Evolutionary conservation across 805 yeast genomes (phyloP).

Genomic region (Metschnikowia henanensis): DNA sequence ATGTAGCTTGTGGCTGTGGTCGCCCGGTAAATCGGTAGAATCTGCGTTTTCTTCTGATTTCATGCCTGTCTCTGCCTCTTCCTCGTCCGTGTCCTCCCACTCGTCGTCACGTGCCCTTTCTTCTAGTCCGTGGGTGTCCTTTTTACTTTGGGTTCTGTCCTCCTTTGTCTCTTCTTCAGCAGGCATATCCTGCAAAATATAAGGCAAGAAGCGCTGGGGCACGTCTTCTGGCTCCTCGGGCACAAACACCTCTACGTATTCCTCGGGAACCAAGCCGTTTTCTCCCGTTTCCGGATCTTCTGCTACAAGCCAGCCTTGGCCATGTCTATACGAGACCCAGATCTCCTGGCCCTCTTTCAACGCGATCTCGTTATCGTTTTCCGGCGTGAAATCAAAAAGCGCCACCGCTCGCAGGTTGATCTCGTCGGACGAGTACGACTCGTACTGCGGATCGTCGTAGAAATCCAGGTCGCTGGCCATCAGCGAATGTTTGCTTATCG

Average conservation of each 20-base stretch:
- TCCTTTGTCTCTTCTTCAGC: neutral
- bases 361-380: slow-evolving; percentile 88
- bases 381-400: slow-evolving; percentile 85
- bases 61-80: slow-evolving; percentile 3
- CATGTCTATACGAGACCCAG: slow-evolving; percentile 87
- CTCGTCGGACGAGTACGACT: slow-evolving; percentile 27
- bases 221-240: slow-evolving; percentile 30
- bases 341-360: slow-evolving; percentile 79
- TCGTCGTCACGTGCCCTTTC: slow-evolving; percentile 22
- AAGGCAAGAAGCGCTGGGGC: slow-evolving; percentile 52
- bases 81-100: slow-evolving; percentile 32
- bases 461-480: slow-evolving; percentile 11
- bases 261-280: slow-evolving; percentile 94
- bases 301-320: slow-evolving; percentile 99
- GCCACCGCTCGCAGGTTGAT: slow-evolving; percentile 71
- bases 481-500: slow-evolving; percentile 11
- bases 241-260: slow-evolving; percentile 65
- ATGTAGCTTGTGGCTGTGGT: neutral
- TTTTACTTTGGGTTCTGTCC: no score
- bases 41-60: no score
- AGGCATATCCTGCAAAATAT: slow-evolving; percentile 24
- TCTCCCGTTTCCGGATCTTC: slow-evolving; percentile 72
- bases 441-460: slow-evolving; percentile 10
- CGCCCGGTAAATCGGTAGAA: no score
- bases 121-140: no score